Conservation (phyloP, 192 early-diverging fungal species). For the Podila horticola region DNA sequence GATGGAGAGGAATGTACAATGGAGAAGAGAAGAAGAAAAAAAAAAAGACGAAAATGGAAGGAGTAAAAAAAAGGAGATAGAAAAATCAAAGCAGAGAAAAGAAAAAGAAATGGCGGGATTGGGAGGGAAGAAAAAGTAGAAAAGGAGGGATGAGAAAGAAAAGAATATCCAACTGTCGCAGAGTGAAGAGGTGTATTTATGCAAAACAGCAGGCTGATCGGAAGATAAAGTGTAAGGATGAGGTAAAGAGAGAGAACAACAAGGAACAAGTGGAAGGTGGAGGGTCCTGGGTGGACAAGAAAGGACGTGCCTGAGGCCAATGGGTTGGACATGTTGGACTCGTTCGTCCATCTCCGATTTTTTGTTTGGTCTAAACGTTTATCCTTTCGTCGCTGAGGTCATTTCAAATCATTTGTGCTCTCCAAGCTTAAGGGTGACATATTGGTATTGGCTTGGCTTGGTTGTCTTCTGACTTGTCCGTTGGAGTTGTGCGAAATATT, state of each 20-base stretch:
- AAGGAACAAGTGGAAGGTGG: background rate
- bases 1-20: background rate
- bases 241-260: background rate
- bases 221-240: background rate
- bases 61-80: background rate
- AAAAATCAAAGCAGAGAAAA: background rate
- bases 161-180: too few relatives aligned
- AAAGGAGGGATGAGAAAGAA: background rate
- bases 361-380: too few relatives aligned
- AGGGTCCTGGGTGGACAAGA: background rate
- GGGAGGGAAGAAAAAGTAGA: background rate
- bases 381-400: too few relatives aligned
- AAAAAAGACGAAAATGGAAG: background rate
- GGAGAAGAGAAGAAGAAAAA: background rate
- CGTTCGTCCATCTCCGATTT: too few relatives aligned
- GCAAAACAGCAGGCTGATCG: background rate
- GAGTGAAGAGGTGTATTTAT: too few relatives aligned
- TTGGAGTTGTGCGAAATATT: too few relatives aligned
- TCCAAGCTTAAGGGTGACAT: too few relatives aligned
- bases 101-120: background rate
- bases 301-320: too few relatives aligned
- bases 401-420: too few relatives aligned
- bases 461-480: too few relatives aligned
- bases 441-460: too few relatives aligned
- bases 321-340: too few relatives aligned